A percentile compares a stretch with the other conserved stretches of the same genome.
Evolutionary conservation across 2,329 filamentous ascomycete genomes (phyloP).

Genomic region (Epichloe uncinata): DNA sequence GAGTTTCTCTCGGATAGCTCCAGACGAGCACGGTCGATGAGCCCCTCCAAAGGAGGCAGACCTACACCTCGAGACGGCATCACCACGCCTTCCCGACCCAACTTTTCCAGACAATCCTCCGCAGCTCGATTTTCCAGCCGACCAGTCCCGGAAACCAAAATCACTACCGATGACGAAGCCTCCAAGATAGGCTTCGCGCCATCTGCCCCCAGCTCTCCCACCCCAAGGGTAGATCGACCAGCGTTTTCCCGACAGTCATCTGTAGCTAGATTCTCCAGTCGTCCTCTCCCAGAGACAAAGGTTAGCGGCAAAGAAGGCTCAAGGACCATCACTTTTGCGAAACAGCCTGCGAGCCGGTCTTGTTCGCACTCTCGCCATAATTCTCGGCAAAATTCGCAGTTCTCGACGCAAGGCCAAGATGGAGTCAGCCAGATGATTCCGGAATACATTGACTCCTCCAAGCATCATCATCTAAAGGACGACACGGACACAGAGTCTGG

Average conservation of each 20-base stretch:
- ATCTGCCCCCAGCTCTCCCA: slow-evolving; percentile 11
- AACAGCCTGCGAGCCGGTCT: slow-evolving; percentile 16
- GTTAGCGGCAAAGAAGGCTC: slow-evolving; percentile 39
- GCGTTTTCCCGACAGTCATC: slow-evolving; percentile 32
- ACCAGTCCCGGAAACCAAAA: slow-evolving; percentile 55
- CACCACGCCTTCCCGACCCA: slow-evolving; percentile 26
- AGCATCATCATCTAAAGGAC: slow-evolving; percentile 2
- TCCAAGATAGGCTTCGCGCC: slow-evolving; percentile 56
- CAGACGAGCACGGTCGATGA: slow-evolving; percentile 12
- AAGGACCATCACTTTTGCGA: slow-evolving; percentile 51
- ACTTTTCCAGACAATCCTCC: slow-evolving; percentile 38
- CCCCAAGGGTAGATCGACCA: slow-evolving; percentile 22
- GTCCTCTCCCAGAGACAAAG: slow-evolving; percentile 47
- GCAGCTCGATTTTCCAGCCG: slow-evolving; percentile 56
- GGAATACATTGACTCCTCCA: slow-evolving; percentile 18
- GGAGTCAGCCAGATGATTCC: slow-evolving; percentile 30
- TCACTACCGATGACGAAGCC: slow-evolving; percentile 47
- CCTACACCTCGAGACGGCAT: slow-evolving; percentile 9
- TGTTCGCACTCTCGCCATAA: slow-evolving; percentile 13
- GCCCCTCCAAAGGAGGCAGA: slow-evolving; percentile 11
- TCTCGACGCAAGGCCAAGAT: slow-evolving; percentile 16
- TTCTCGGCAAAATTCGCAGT: slow-evolving; percentile 22
- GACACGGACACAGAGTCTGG: slow-evolving; percentile 18
- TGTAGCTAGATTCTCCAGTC: slow-evolving; percentile 45
- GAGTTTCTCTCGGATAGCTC: slow-evolving; percentile 3